Evolutionary conservation across 2,329 filamentous ascomycete species (phyloP), one percentile per base, ranked within the genome.

Genomic region (Cladosporium phlei): DNA sequence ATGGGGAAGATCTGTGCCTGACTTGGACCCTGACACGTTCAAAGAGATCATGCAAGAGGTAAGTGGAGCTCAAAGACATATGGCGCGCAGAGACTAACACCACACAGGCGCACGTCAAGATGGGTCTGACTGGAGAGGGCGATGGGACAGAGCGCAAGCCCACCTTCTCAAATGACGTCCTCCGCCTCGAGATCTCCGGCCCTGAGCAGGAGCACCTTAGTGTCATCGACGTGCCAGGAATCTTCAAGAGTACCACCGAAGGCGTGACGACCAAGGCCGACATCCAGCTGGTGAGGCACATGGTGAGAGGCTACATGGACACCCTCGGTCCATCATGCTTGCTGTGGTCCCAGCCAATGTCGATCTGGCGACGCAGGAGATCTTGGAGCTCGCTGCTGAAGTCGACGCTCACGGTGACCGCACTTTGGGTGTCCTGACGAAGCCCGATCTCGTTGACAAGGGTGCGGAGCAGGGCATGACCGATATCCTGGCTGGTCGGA

Each of bases 361-460:
- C 11, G 70, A 80, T 32, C 69, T 72, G 52, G 76, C 76, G 5
- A 76, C 80, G 24, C 82, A 86, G 55, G 66, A 71, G 8, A 73
- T 86, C 4, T 63, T 79, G 0, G 68, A 75, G 10, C 73, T 70
- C 10, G 71, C 68, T 2, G 63, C 66, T 14, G 55, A 64, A 32
- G 69, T 77, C 22, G 76, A 80, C 51, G 62, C 64, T 1, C 53
- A 65, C 1, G 65, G 68, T 11, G 51, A 61, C 2, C 70, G 78
- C 2, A 82, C 78, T 0, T 60, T 82, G 0, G 75, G 78, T 0
- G 72, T 82, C 46, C 71, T 82, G 46, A 82, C 32, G 32, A 34
- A 34, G 21, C 32, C 32, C 19, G 32, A 34, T n/a, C n/a, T n/a
- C n/a, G n/a, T n/a, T n/a, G n/a, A n/a, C n/a, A n/a, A n/a, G n/a